Evolutionary conservation across 176 grass and related monocot species (phyloP).

Genomic region (Dactylis glomerata): DNA sequence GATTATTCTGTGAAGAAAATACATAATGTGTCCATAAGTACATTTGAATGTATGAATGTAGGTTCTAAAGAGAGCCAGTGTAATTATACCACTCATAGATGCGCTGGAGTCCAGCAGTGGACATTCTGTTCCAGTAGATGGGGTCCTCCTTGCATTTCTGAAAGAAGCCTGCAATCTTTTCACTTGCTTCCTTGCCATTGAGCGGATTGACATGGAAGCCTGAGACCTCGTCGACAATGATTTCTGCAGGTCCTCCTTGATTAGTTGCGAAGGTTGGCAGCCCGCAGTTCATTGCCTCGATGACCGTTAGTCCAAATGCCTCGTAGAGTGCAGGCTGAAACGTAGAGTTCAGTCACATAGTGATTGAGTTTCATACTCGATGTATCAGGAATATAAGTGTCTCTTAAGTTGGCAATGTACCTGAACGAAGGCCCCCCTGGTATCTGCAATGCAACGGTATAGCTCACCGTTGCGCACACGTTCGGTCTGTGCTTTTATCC

Average conservation of each 20-base stretch:
- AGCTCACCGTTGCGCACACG: slow-evolving; percentile 83
- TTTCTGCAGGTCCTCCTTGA: slow-evolving; percentile 89
- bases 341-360: neutral
- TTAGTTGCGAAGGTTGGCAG: slow-evolving; percentile 92
- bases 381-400: neutral
- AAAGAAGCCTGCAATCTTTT: slow-evolving; percentile 84
- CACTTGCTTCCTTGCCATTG: slow-evolving; percentile 62
- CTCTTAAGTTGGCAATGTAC: slow-evolving; percentile 23
- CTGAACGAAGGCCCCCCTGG: slow-evolving; percentile 92
- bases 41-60: neutral
- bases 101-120: slow-evolving; percentile 76
- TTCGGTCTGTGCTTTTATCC: slow-evolving; percentile 90
- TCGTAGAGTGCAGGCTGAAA: slow-evolving; percentile 92
- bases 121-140: slow-evolving; percentile 87
- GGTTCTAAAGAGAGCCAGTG: neutral
- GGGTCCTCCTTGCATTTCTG: slow-evolving; percentile 80
- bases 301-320: slow-evolving; percentile 91
- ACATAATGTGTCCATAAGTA: neutral
- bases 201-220: slow-evolving; percentile 93
- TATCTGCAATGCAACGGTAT: slow-evolving; percentile 87
- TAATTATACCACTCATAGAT: slow-evolving; percentile 77
- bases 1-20: neutral
- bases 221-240: slow-evolving; percentile 77
- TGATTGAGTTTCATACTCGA: neutral
- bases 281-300: slow-evolving; percentile 97